Evolutionary conservation across 306 rosid species (phyloP).

Genomic region (Erythrophleum fordii): DNA sequence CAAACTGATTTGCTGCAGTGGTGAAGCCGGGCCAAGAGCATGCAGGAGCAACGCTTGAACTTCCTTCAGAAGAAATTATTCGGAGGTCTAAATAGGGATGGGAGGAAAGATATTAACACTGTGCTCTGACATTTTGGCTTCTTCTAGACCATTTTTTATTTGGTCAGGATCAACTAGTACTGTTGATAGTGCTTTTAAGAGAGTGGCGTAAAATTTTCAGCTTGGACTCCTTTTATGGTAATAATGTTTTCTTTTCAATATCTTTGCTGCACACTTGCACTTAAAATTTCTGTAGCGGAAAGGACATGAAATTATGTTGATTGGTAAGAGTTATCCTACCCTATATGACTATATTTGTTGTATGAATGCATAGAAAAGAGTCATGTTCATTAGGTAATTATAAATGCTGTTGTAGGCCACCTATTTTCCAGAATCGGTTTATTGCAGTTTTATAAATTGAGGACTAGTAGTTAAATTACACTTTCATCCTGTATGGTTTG

Average conservation of each 20-base stretch:
- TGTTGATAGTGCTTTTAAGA: constrained; percentile 27
- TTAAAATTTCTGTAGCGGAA: constrained; percentile 22
- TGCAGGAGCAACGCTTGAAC: constrained; percentile 90
- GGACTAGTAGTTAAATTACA: neutral
- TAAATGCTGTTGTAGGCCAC: neutral
- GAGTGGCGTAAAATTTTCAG: constrained; percentile 28
- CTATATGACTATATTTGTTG: constrained; percentile 18
- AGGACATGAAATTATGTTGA: constrained; percentile 10
- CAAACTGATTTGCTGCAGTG: constrained; percentile 51
- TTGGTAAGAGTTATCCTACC: constrained; percentile 21
- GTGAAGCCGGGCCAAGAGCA: constrained; percentile 81
- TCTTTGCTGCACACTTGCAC: constrained; percentile 17
- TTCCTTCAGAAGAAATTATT: constrained; percentile 74
- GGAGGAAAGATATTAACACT: constrained; percentile 40
- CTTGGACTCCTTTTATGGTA: constrained; percentile 30
- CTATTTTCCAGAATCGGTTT: neutral
- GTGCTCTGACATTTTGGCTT: neutral
- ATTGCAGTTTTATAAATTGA: neutral
- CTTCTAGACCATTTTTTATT: constrained; percentile 30
- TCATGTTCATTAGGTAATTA: neutral
- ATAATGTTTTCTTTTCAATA: neutral
- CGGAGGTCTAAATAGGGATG: constrained; percentile 34
- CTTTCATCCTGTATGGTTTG: neutral
- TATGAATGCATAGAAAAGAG: constrained; percentile 22
- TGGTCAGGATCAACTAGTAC: constrained; percentile 30